Percentiles rank a stretch among this genome's conserved stretches.
Conservation (phyloP, 345 rosid genomes). For the Gynandropsis gynandra region DNA sequence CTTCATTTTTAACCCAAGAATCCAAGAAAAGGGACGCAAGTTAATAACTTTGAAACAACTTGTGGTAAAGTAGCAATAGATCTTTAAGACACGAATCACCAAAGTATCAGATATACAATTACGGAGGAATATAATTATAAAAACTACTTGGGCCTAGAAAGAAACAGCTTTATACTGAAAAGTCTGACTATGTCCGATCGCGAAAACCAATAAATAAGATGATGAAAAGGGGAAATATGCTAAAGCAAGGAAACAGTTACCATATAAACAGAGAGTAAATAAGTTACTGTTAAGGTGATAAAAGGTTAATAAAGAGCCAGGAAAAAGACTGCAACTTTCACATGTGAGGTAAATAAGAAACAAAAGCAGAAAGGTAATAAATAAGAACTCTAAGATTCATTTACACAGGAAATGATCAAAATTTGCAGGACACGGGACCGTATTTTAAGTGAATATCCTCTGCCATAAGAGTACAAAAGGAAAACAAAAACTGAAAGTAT, state of each 20-base stretch:
- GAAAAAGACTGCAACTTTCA: slow-evolving; percentile 3
- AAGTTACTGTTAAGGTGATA: too few relatives aligned
- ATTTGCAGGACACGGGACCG: slow-evolving; percentile 30
- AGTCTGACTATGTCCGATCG: too few relatives aligned
- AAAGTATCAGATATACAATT: too few relatives aligned
- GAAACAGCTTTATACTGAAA: too few relatives aligned
- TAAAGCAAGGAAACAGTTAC: slow-evolving; percentile 11
- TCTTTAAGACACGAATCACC: too few relatives aligned
- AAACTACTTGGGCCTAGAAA: too few relatives aligned
- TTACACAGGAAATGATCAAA: slow-evolving; percentile 15
- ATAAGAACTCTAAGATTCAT: slow-evolving; percentile 19
- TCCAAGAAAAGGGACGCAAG: background rate
- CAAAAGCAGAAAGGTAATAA: background rate
- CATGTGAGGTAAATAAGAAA: slow-evolving; percentile 9
- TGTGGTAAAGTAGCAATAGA: background rate
- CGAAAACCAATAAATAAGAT: too few relatives aligned
- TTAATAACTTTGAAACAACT: background rate
- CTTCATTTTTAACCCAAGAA: slow-evolving; percentile 31
- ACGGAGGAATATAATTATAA: too few relatives aligned
- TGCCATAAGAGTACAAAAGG: slow-evolving; percentile 27
- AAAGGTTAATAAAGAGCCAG: too few relatives aligned
- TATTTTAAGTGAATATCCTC: slow-evolving; percentile 38
- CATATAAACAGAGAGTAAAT: slow-evolving; percentile 7
- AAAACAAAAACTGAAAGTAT: slow-evolving; percentile 26
- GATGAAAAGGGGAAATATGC: slow-evolving; percentile 2